Evolutionary conservation across 176 grass and related monocot species (phyloP).

Genomic region (Rhynchospora tenuis): DNA sequence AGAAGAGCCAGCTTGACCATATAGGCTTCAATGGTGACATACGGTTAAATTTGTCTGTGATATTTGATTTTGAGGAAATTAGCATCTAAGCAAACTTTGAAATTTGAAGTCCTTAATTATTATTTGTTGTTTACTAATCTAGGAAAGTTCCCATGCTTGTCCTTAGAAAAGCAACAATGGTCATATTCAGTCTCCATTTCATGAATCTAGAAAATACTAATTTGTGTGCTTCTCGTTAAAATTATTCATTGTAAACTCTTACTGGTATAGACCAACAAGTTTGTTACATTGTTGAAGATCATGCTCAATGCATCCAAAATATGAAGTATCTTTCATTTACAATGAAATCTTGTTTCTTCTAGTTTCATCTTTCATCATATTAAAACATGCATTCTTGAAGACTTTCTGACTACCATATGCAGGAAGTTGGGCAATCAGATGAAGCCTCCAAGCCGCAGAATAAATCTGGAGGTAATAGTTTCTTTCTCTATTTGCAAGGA

Average conservation of each 20-base stretch:
- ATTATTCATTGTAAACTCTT: neutral
- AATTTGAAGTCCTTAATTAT: neutral
- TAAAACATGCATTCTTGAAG: neutral
- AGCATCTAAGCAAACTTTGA: neutral
- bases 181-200: neutral
- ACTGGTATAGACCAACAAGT: neutral
- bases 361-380: neutral
- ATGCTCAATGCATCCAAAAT: neutral
- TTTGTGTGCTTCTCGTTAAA: too few relatives aligned
- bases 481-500: neutral
- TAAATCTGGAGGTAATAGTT: neutral
- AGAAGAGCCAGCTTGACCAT: neutral
- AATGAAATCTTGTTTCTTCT: neutral
- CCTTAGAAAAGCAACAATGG: neutral
- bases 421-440: constrained; percentile 1
- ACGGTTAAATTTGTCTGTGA: neutral
- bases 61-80: neutral
- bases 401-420: neutral
- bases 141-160: neutral
- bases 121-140: neutral
- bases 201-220: neutral
- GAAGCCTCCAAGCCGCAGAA: neutral
- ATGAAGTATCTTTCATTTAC: neutral
- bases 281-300: neutral
- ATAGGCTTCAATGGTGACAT: neutral